phyloP scores from a whole-genome alignment of 176 grass and related monocot species.

The Luzula sylvatica region DNA sequence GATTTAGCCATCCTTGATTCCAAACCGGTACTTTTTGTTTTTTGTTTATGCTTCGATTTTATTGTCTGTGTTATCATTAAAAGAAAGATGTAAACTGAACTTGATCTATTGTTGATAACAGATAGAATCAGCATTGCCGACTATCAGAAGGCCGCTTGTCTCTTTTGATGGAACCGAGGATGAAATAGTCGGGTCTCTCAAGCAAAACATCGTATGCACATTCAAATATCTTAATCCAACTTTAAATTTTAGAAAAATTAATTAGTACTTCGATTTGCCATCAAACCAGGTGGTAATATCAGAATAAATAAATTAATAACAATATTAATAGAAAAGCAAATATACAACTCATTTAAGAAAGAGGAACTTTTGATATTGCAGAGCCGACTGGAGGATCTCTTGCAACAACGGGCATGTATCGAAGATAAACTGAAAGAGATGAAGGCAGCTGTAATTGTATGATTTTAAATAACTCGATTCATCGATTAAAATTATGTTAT shows the following conservation, averaged over 20 bases:
- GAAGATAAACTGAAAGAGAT: slow-evolving; percentile 40
- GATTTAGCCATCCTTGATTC: slow-evolving; percentile 26
- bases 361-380: slow-evolving; percentile 17
- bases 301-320: not conserved
- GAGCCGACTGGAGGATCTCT: slow-evolving; percentile 35
- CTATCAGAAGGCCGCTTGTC: slow-evolving; percentile 14
- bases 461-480: not conserved
- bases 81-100: too few species aligned
- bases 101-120: not conserved
- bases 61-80: too few species aligned
- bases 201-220: slow-evolving; percentile 24
- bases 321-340: not conserved
- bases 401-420: slow-evolving; percentile 27
- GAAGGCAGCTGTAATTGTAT: slow-evolving; percentile 29
- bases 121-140: slow-evolving; percentile 30
- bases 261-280: too few species aligned
- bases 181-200: slow-evolving; percentile 21
- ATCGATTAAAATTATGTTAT: too few species aligned
- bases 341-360: not conserved
- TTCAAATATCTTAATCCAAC: not conserved
- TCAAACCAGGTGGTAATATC: too few species aligned
- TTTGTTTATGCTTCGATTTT: not conserved
- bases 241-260: not conserved
- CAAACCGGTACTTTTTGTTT: slow-evolving; percentile 15
- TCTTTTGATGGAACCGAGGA: slow-evolving; percentile 29